phyloP scores from a whole-genome alignment of 371 early-diverging fungal genomes.

The Mucor lusitanicus region DNA sequence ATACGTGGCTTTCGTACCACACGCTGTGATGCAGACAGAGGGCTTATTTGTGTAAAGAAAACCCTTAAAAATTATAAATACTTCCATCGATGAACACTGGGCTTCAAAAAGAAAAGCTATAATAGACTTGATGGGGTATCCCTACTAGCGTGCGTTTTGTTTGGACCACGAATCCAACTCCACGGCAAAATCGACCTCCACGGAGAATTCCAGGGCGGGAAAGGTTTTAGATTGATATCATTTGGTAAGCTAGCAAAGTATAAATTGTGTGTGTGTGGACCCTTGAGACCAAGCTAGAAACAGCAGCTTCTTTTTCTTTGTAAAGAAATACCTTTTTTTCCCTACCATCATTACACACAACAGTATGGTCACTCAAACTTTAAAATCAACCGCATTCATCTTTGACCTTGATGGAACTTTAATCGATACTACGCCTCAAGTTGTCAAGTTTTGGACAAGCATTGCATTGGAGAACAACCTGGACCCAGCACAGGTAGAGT shows the following conservation, averaged over 20 bases:
- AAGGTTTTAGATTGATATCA: neutral
- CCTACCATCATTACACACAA: neutral
- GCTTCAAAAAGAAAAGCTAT: too few species aligned
- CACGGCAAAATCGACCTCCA: neutral
- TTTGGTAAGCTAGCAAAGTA: neutral
- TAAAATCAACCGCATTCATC: constrained; percentile 31
- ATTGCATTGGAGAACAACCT: constrained; percentile 41
- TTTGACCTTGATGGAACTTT: constrained; percentile 56
- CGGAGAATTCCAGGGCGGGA: neutral
- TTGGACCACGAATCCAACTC: neutral
- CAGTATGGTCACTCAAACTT: constrained; percentile 7
- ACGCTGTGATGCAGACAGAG: too few species aligned
- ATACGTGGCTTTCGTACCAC: too few species aligned
- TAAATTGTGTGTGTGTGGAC: neutral
- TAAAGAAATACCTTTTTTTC: neutral
- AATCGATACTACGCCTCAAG: constrained; percentile 51
- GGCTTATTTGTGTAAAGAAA: too few species aligned
- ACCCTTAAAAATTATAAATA: too few species aligned
- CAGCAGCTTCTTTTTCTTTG: neutral
- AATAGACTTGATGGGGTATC: too few species aligned
- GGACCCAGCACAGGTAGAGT: constrained; percentile 49
- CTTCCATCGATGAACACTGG: too few species aligned
- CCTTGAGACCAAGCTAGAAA: neutral
- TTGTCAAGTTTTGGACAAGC: constrained; percentile 43
- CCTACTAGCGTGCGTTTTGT: neutral